A percentile compares a stretch with the other conserved stretches of the same genome.
phyloP scores from a whole-genome alignment of 2,329 filamentous ascomycete genomes.

The Sporothrix brasiliensis region DNA sequence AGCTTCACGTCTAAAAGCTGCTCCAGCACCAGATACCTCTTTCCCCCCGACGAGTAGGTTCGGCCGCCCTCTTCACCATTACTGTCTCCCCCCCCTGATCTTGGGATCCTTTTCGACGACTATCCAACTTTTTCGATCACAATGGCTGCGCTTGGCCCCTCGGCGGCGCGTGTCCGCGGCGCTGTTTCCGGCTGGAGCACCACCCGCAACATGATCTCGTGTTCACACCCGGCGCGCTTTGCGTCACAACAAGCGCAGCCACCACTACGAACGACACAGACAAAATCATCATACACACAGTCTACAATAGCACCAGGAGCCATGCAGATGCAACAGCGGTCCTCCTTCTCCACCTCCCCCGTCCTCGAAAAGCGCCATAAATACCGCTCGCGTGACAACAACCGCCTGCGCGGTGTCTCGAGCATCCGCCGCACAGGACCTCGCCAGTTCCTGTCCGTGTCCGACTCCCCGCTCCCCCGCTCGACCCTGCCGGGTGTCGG shows the following conservation, averaged over 20 bases:
- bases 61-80: neutral
- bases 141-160: conserved; percentile 31
- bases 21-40: neutral
- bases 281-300: neutral
- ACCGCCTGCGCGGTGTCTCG: conserved; percentile 78
- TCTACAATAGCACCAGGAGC: neutral
- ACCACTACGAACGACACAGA: neutral
- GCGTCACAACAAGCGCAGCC: conserved; percentile 14
- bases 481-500: conserved; percentile 54
- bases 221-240: conserved; percentile 16
- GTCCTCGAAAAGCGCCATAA: conserved; percentile 49
- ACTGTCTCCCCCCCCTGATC: no score
- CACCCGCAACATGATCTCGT: conserved; percentile 8
- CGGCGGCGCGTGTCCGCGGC: conserved; percentile 24
- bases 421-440: conserved; percentile 76
- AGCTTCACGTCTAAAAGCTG: conserved; percentile 19
- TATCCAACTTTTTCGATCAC: neutral
- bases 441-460: conserved; percentile 72
- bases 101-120: neutral
- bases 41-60: neutral
- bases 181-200: conserved; percentile 9
- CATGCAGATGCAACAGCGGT: conserved; percentile 29
- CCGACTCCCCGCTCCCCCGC: conserved; percentile 70
- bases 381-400: conserved; percentile 69
- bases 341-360: conserved; percentile 59